Percentiles rank a stretch among this genome's conserved stretches.
phyloP scores from a whole-genome alignment of 768 basidiomycete species.

The Ramaria sp. region DNA sequence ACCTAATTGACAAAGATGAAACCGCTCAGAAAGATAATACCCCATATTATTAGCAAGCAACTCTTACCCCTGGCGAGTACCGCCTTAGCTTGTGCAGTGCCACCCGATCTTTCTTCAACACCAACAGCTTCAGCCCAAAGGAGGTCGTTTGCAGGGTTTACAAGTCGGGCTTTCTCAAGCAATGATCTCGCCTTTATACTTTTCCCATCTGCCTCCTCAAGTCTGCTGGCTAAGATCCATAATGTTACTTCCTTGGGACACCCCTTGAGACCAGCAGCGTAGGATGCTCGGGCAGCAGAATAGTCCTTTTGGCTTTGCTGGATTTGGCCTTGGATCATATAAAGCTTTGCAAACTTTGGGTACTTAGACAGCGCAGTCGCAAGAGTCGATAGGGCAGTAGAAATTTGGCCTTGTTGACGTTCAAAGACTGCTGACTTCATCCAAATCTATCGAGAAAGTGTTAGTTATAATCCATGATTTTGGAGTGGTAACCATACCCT shows the following conservation, averaged over 20 bases:
- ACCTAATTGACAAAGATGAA: constrained; percentile 20
- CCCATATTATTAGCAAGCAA: background rate
- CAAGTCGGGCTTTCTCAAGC: constrained; percentile 79
- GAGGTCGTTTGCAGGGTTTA: constrained; percentile 74
- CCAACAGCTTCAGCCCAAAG: constrained; percentile 88
- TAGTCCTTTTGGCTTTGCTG: constrained; percentile 50
- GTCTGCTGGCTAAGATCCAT: constrained; percentile 80
- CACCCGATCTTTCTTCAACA: constrained; percentile 85
- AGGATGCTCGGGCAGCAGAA: constrained; percentile 65
- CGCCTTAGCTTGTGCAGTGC: constrained; percentile 71
- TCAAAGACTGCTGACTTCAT: constrained; percentile 98
- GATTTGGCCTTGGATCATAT: constrained; percentile 97
- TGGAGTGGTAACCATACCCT: constrained; percentile 38
- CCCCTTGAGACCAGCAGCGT: constrained; percentile 72
- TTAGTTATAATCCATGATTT: background rate
- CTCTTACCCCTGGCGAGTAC: constrained; percentile 64
- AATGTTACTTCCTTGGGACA: constrained; percentile 78
- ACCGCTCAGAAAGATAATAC: background rate
- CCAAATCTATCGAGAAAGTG: constrained; percentile 63
- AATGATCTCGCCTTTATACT: constrained; percentile 88
- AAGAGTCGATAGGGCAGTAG: constrained; percentile 65
- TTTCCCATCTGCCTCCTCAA: constrained; percentile 86
- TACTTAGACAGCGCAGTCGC: constrained; percentile 70
- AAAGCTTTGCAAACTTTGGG: constrained; percentile 83
- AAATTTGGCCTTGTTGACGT: constrained; percentile 70